Conservation (phyloP, 306 rosid species). For the Chamaecrista fasciculata region DNA sequence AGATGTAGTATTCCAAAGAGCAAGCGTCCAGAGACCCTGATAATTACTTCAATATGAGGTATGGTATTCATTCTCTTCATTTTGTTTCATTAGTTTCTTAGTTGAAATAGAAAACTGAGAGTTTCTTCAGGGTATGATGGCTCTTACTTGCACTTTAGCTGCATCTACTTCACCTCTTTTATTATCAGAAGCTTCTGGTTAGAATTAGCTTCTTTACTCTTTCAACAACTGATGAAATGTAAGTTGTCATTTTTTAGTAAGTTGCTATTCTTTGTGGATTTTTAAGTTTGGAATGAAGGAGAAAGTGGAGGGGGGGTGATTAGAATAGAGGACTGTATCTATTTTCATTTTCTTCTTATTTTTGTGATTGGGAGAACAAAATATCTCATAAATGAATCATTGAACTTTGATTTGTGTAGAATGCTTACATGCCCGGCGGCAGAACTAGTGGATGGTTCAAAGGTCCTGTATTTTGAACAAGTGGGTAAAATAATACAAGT, state of each 20-base stretch:
- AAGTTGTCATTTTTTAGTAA: too few relatives aligned
- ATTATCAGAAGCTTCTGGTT: background rate
- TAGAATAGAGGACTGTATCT: background rate
- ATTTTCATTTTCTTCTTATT: background rate
- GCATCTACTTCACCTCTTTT: background rate
- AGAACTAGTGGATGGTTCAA: slow-evolving; percentile 88
- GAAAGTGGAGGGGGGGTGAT: background rate
- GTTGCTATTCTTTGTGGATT: background rate
- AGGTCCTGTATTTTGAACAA: slow-evolving; percentile 86
- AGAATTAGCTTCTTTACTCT: too few relatives aligned
- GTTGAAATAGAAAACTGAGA: background rate
- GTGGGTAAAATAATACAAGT: slow-evolving; percentile 36
- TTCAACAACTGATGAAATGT: too few relatives aligned
- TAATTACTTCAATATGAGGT: slow-evolving; percentile 90
- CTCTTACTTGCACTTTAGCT: background rate
- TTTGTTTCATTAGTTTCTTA: background rate
- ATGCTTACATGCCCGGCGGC: slow-evolving; percentile 87
- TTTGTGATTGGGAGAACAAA: background rate
- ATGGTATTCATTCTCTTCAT: background rate
- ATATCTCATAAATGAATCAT: background rate
- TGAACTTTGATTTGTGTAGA: slow-evolving; percentile 28
- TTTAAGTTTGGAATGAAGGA: background rate
- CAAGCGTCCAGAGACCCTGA: slow-evolving; percentile 96
- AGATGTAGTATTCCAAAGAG: slow-evolving; percentile 68
- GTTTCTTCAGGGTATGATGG: background rate